Percentiles rank a stretch among this genome's conserved stretches.
These are phyloP conservation scores for Suillus bovinus DNA, from an alignment of 768 basidiomycete species.

Conservation along the genomic window DNA sequence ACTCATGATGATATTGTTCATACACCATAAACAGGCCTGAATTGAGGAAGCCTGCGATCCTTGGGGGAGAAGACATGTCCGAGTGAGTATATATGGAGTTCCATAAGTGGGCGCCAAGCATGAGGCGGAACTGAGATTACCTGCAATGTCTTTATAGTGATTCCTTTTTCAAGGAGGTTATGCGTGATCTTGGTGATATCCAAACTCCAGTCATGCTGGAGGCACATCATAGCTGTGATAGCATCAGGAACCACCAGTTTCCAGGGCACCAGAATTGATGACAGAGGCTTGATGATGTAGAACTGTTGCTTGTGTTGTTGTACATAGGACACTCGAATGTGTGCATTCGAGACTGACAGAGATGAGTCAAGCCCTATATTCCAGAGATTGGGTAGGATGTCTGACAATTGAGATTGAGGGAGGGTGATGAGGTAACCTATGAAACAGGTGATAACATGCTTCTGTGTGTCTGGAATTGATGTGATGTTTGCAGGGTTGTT, in stretches of 20 bases:
- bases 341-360: background rate
- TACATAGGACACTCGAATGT: background rate
- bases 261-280: background rate
- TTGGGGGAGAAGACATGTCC: background rate
- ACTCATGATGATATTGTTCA: background rate
- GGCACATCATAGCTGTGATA: slow-evolving; percentile 4
- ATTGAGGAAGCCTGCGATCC: background rate
- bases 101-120: background rate
- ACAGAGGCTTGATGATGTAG: background rate
- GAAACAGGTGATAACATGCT: background rate
- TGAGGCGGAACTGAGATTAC: background rate
- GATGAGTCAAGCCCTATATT: background rate
- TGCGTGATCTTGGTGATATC: background rate
- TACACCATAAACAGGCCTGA: background rate
- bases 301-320: background rate
- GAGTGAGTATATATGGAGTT: background rate
- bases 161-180: background rate
- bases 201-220: background rate
- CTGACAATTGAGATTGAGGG: background rate
- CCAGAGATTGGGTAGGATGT: background rate
- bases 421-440: background rate
- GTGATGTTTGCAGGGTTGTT: background rate
- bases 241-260: background rate
- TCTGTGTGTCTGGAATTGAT: background rate
- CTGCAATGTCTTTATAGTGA: background rate